Evolutionary conservation across 2,329 filamentous ascomycete species (phyloP).

Genomic region (Shiraia sp.): DNA sequence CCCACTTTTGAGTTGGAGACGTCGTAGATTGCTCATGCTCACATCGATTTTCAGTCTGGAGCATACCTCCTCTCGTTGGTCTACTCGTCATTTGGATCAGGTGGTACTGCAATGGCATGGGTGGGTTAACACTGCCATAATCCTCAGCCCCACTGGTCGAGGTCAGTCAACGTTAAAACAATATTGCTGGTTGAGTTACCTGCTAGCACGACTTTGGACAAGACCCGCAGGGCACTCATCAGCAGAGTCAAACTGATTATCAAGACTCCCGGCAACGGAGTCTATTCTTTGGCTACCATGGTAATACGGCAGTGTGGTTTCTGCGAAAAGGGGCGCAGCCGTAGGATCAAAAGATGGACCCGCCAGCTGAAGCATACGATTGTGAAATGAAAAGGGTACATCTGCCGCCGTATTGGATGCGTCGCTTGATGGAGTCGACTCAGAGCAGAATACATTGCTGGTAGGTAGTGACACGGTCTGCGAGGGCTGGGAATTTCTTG

Average conservation of each 20-base stretch:
- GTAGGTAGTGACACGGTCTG: too few species aligned
- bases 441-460: too few species aligned
- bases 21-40: not conserved
- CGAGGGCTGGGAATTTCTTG: too few species aligned
- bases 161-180: too few species aligned
- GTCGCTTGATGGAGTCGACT: not conserved
- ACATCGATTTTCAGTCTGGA: not conserved
- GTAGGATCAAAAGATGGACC: not conserved
- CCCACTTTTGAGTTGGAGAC: not conserved
- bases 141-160: not conserved
- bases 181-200: too few species aligned
- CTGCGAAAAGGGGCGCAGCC: not conserved
- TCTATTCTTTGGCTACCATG: not conserved
- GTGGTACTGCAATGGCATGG: constrained; percentile 6
- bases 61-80: not conserved
- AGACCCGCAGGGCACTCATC: not conserved
- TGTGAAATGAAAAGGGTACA: constrained; percentile 3
- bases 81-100: not conserved
- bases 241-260: not conserved
- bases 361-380: not conserved
- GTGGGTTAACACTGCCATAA: not conserved
- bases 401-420: not conserved
- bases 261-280: not conserved
- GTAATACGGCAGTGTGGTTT: not conserved
- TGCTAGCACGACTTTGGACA: not conserved